Evolutionary conservation across 441 rosid genomes (phyloP), one percentile per base, ranked within the genome.

Genomic region (Euphorbia celastroides): DNA sequence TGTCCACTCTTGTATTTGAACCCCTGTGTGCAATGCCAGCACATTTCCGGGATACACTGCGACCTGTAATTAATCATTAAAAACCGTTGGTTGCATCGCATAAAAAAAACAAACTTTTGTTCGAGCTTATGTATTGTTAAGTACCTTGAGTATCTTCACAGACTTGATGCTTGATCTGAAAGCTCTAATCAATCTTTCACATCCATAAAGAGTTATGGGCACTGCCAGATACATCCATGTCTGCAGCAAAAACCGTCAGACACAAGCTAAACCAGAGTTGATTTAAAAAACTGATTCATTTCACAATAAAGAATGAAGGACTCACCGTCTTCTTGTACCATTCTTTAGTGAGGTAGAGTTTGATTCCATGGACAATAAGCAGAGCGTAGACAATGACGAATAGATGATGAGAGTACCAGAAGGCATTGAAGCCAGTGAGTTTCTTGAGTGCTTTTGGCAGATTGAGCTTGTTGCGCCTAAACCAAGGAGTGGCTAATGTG

Each of bases 171-270:
- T 85, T 60, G 97, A 93, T 75, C 98, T 77, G n/a, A 86, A 80
- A 34, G 93, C 88, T 59, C 97, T 84, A 48, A 79, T 72, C 74
- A 83, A 68, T 73, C 97, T 84, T 78, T 89, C 98, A 22, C 85
- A 72, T 7, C 78, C 87, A 69, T 93, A 93, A 1, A 93, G 81
- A n/a, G 71, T 63, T 44, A 88, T 69, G 0, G 98, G 96, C 65
- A 91, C 88, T 0, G 95, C 88, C 9, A 93, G 75, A 65, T 93
- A 93, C 96, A 93, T 93, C 98, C 98, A 93, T 57, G 96, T 88
- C 98, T 89, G 83, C 69, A 67, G 55, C 54, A n/a, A 17, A 70
- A 41, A 20, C 10, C 27, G 17, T 46, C 12, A 42, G 5, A 42
- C 50, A 42, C n/a, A 46, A 16, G 17, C n/a, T 0, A 13, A 46